Base-by-base conservation (phyloP, 768 basidiomycete species). In the Russula sp. region DNA sequence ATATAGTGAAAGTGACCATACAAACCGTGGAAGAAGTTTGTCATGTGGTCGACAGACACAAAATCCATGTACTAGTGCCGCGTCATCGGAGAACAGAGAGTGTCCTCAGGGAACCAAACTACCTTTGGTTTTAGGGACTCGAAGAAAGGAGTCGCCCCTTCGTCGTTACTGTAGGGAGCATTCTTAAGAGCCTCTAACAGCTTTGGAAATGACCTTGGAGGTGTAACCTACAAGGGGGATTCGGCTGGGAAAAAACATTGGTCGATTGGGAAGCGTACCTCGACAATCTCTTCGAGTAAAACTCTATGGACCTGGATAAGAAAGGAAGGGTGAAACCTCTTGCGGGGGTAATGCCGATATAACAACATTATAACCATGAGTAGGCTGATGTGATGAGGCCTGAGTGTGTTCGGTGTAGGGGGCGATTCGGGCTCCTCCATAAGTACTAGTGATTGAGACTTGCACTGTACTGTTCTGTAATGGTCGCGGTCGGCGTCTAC, bases 331-430 rank as follows among this genome's bases (percentile, higher is more conserved):
- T 88, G 83, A 11, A 90, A 78, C 28, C 78, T 78, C 61, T 79
- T 80, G 49, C 80, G 75, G 28, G 79, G 78, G 62, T 79, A 78
- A 67, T 88, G 85, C 71, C 83, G 86, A 73, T 86, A 89, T 5
- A 82, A 76, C 14, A 87, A 76, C 63, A 85, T 76, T 40, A 92
- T 77, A 28, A 90, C 76, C 38, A 82, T 81, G 36, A 92, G 77
- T 18, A 92, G 76, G 55, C 81, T 81, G 57, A 93, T 77, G 72
- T 94, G 92, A 69, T 93, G 91, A 1, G 91, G 89, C 60, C 85
- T 80, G 32, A 93, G 79, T 61, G 84, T 79, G 74, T 90, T 87
- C 57, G 84, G 82, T 8, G 82, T 80, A 1, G 87, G 85, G 9
- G 86, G 84, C 24, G 79, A 77, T 38, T 83, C 81, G 75, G 80